A percentile compares a stretch with the other conserved stretches of the same genome.
phyloP scores from a whole-genome alignment of 257 asterid species.

The Solanum medicagineum region DNA sequence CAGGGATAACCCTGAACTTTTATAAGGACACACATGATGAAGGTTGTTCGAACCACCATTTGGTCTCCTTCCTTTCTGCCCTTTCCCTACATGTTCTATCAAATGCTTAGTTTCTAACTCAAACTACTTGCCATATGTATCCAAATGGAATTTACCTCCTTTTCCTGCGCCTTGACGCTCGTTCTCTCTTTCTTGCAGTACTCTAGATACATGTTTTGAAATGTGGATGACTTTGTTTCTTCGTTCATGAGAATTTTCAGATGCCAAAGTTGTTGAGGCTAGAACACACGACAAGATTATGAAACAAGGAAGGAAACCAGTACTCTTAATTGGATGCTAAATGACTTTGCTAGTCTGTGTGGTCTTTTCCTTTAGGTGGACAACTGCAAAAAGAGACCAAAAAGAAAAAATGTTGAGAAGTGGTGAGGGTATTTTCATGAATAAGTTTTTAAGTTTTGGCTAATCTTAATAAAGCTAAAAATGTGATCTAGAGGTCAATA shows the following conservation, averaged over 20 bases:
- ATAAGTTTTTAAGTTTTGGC: not conserved
- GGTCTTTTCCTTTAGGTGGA: not conserved
- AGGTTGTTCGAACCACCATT: slow-evolving; percentile 30
- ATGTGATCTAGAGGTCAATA: not conserved
- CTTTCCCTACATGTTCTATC: slow-evolving; percentile 5
- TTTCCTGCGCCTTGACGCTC: not conserved
- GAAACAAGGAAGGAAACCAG: slow-evolving; percentile 10
- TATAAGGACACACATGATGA: slow-evolving; percentile 10
- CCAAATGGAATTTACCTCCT: not conserved
- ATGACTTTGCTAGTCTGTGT: not conserved
- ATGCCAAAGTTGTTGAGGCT: slow-evolving; percentile 6
- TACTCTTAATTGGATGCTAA: not conserved
- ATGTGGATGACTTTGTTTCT: not conserved
- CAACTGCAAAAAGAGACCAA: not conserved
- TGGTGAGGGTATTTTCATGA: not conserved
- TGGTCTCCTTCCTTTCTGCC: slow-evolving; percentile 20
- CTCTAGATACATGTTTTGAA: not conserved
- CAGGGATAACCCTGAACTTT: slow-evolving; percentile 2
- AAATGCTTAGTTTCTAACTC: not conserved
- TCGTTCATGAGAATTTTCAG: not conserved
- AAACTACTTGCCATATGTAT: not conserved
- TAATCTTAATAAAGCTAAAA: not conserved
- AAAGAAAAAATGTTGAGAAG: not conserved
- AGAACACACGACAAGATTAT: slow-evolving; percentile 8
- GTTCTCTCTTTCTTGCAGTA: slow-evolving; percentile 6